Conservation (phyloP, 1,284 basidiomycete genomes). For the Athelia psychrophila region DNA sequence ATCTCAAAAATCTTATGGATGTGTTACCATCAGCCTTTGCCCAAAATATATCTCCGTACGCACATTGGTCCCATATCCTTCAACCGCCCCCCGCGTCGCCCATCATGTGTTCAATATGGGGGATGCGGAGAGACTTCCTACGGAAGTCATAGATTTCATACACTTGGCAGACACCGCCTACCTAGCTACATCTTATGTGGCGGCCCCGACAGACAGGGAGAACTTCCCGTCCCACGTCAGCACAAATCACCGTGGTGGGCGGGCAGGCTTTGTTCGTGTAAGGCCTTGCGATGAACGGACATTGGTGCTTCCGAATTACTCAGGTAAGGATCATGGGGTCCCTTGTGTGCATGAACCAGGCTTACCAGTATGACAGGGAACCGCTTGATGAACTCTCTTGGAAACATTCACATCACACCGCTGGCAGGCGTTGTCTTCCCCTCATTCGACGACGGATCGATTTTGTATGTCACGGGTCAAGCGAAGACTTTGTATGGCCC, state of each 20-base stretch:
- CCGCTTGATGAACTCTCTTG: slow-evolving; percentile 56
- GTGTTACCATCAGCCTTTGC: slow-evolving; percentile 44
- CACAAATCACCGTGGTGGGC: slow-evolving; percentile 62
- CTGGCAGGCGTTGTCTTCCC: slow-evolving; percentile 53
- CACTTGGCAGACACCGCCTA: slow-evolving; percentile 50
- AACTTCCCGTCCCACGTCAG: slow-evolving; percentile 55
- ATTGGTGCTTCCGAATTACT: slow-evolving; percentile 58
- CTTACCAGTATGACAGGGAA: slow-evolving; percentile 40
- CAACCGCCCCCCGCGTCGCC: slow-evolving; percentile 35
- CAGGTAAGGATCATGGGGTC: slow-evolving; percentile 34
- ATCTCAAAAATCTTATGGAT: neutral
- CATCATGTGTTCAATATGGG: slow-evolving; percentile 32
- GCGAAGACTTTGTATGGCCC: slow-evolving; percentile 49
- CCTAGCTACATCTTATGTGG: slow-evolving; percentile 50
- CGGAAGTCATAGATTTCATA: slow-evolving; percentile 46
- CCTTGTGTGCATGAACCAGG: slow-evolving; percentile 1
- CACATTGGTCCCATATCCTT: slow-evolving; percentile 38
- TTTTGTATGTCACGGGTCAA: slow-evolving; percentile 60
- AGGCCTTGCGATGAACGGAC: slow-evolving; percentile 51
- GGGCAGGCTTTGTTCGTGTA: slow-evolving; percentile 58
- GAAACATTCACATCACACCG: slow-evolving; percentile 57
- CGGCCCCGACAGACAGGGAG: slow-evolving; percentile 29
- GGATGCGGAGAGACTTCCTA: slow-evolving; percentile 39
- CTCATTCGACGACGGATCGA: slow-evolving; percentile 48
- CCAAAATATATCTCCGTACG: slow-evolving; percentile 65